Conservation (phyloP, 192 early-diverging fungal genomes). For the Cladochytrium replicatum region DNA sequence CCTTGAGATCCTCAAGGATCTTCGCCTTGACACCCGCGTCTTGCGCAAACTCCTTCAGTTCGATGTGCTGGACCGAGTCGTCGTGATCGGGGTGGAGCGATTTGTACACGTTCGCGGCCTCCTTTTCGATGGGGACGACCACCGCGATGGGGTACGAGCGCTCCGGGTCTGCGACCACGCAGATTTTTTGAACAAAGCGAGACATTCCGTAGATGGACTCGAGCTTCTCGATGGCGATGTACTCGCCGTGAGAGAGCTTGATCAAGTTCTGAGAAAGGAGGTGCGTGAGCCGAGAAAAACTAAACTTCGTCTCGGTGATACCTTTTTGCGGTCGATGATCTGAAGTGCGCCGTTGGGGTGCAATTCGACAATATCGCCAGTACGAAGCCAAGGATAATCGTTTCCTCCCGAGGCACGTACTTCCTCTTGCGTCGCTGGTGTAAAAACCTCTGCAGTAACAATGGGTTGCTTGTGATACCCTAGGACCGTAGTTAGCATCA, state of each 20-base stretch:
- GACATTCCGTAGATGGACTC: constrained; percentile 81
- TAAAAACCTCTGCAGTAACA: constrained; percentile 55
- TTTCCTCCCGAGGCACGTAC: no score
- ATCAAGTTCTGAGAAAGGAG: no score
- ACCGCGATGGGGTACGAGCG: constrained; percentile 66
- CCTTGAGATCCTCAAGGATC: constrained; percentile 47
- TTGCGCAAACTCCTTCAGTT: constrained; percentile 24
- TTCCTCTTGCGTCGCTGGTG: no score
- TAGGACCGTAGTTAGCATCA: no score
- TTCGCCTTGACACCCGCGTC: constrained; percentile 13
- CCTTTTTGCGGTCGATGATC: constrained; percentile 88
- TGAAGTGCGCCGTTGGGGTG: constrained; percentile 60
- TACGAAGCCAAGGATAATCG: no score
- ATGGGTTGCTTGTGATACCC: constrained; percentile 71
- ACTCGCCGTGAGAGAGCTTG: constrained; percentile 81
- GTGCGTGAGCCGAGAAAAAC: no score
- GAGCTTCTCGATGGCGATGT: constrained; percentile 87
- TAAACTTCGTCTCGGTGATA: no score
- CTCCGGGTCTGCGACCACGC: constrained; percentile 54
- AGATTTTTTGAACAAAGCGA: constrained; percentile 59
- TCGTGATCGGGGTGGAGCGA: neutral
- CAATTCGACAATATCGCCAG: constrained; percentile 75
- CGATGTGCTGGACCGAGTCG: constrained; percentile 1
- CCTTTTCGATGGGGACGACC: constrained; percentile 55
- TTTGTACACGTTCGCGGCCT: constrained; percentile 33